These are phyloP conservation scores for Thelonectria olida DNA, from an alignment of 2,329 filamentous ascomycete species.

Conservation along the genomic window DNA sequence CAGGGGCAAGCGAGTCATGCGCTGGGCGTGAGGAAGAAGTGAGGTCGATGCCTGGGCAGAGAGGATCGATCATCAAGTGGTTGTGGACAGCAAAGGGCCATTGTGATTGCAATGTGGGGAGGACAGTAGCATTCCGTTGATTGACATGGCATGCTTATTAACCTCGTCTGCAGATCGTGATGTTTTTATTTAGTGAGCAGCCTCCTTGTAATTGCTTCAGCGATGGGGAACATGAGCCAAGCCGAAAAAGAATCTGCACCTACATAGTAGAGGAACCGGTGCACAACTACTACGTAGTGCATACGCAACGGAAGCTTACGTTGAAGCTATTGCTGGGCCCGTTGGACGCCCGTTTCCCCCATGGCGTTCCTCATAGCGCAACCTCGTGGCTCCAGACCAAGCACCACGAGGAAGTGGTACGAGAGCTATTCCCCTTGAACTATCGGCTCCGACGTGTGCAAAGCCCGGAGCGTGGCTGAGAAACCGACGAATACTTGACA, in stretches of 20 bases:
- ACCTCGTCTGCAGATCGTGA: too few species aligned
- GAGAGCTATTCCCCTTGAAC: not conserved
- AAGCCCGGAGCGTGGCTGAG: constrained; percentile 1
- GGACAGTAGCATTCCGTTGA: not conserved
- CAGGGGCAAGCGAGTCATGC: constrained; percentile 20
- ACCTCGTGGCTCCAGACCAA: constrained; percentile 14
- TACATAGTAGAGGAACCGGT: too few species aligned
- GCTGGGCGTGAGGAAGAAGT: not conserved
- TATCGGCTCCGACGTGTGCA: constrained; percentile 2
- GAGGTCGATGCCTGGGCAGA: not conserved
- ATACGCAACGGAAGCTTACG: not conserved
- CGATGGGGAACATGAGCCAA: too few species aligned
- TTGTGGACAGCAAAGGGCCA: too few species aligned
- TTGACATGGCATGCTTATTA: too few species aligned
- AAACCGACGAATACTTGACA: not conserved
- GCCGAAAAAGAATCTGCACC: not conserved
- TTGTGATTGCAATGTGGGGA: too few species aligned
- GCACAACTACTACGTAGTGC: not conserved
- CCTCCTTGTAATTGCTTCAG: not conserved
- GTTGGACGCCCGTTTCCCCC: not conserved
- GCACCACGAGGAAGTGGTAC: not conserved
- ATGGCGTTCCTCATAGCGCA: not conserved
- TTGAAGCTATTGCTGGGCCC: not conserved
- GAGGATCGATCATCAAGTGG: not conserved
- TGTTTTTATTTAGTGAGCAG: not conserved